A percentile compares a stretch with the other conserved stretches of the same genome.
Evolutionary conservation across 768 basidiomycete genomes (phyloP).

Genomic region (Mycena haematopus): DNA sequence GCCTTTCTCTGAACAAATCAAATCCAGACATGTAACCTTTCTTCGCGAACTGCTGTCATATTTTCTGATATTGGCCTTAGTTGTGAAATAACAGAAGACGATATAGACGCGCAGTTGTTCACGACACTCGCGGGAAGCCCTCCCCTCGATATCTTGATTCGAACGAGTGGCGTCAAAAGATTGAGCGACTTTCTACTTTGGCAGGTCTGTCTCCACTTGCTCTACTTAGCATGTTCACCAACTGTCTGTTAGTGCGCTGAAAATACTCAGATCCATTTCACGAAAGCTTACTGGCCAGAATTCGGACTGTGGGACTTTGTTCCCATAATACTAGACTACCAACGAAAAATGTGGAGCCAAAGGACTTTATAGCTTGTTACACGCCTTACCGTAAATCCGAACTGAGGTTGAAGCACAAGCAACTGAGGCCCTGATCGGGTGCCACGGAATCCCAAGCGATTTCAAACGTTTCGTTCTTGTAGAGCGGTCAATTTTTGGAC

Average conservation of each 20-base stretch:
- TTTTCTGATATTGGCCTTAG: background rate
- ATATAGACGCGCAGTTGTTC: slow-evolving; percentile 71
- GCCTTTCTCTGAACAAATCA: slow-evolving; percentile 39
- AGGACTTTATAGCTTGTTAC: background rate
- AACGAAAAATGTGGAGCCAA: slow-evolving; percentile 71
- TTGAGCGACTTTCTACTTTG: slow-evolving; percentile 92
- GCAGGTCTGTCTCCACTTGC: slow-evolving; percentile 72
- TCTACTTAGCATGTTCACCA: slow-evolving; percentile 12
- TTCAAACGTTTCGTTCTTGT: too few relatives aligned
- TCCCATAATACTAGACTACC: slow-evolving; percentile 88
- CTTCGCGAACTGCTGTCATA: background rate
- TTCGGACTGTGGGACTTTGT: slow-evolving; percentile 88
- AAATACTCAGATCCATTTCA: slow-evolving; percentile 87
- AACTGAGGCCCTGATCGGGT: too few relatives aligned
- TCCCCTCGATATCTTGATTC: slow-evolving; percentile 86
- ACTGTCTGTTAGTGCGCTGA: slow-evolving; percentile 68
- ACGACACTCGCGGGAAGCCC: slow-evolving; percentile 71
- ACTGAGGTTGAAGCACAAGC: too few relatives aligned
- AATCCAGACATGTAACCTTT: slow-evolving; percentile 21
- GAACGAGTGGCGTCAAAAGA: slow-evolving; percentile 90
- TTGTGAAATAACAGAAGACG: slow-evolving; percentile 62
- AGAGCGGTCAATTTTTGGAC: too few relatives aligned
- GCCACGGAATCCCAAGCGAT: too few relatives aligned
- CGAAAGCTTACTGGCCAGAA: slow-evolving; percentile 88
- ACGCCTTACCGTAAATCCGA: too few relatives aligned